phyloP scores from a whole-genome alignment of 495 filamentous ascomycete species.

The Penicillium paradoxum region DNA sequence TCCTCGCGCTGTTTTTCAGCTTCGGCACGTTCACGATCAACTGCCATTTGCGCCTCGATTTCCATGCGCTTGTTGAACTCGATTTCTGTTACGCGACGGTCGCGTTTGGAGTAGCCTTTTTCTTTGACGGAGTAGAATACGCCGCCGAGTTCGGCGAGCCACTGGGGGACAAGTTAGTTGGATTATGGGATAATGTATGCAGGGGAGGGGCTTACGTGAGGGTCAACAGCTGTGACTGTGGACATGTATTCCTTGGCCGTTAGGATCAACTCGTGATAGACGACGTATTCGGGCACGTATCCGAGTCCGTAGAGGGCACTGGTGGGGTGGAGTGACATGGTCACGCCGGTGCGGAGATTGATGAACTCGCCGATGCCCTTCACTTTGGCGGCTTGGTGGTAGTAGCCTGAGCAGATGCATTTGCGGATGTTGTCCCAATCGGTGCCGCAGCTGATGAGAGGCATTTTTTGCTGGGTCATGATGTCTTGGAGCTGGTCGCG shows the following conservation, averaged over 20 bases:
- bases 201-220: conserved; percentile 53
- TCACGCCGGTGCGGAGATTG: conserved; percentile 91
- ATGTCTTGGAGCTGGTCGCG: conserved; percentile 90
- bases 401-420: conserved; percentile 96
- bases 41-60: conserved; percentile 88
- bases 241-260: conserved; percentile 99
- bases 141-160: conserved; percentile 96
- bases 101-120: conserved; percentile 88
- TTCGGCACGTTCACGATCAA: conserved; percentile 64
- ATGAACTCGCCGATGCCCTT: conserved; percentile 97
- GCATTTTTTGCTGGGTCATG: conserved; percentile 91
- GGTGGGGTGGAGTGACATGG: conserved; percentile 90
- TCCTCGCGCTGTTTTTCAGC: conserved; percentile 53
- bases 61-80: conserved; percentile 96
- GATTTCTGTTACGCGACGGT: conserved; percentile 84
- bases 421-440: conserved; percentile 96
- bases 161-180: conserved; percentile 38
- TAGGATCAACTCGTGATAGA: conserved; percentile 97
- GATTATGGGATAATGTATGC: background rate
- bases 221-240: conserved; percentile 92
- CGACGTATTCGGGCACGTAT: conserved; percentile 92
- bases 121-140: conserved; percentile 98
- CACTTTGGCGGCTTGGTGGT: conserved; percentile 95
- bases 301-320: conserved; percentile 88
- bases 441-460: conserved; percentile 80